phyloP scores from a whole-genome alignment of 495 filamentous ascomycete species.

The Lepidopterella palustris region DNA sequence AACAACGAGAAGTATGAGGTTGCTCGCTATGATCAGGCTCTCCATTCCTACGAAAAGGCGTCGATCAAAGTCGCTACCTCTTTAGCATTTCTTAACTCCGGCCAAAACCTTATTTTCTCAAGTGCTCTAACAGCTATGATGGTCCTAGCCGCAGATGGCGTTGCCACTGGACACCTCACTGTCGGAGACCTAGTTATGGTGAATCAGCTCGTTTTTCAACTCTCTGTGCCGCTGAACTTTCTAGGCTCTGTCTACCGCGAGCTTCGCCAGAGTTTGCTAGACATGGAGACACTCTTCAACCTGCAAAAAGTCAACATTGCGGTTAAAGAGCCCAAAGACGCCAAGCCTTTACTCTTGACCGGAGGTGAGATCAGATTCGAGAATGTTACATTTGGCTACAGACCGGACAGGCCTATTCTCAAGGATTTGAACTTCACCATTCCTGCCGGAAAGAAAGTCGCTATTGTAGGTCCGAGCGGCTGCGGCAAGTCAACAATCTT shows the following conservation, averaged over 20 bases:
- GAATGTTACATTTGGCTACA: slow-evolving; percentile 92
- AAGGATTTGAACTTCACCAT: slow-evolving; percentile 80
- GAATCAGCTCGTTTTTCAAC: slow-evolving; percentile 97
- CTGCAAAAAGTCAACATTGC: slow-evolving; percentile 95
- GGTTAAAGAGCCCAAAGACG: slow-evolving; percentile 67
- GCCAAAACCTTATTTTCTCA: slow-evolving; percentile 98
- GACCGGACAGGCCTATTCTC: slow-evolving; percentile 78
- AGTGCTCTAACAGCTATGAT: slow-evolving; percentile 95
- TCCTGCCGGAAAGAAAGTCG: slow-evolving; percentile 90
- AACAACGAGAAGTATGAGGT: slow-evolving; percentile 97
- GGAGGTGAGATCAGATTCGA: slow-evolving; percentile 90
- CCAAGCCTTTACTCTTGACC: slow-evolving; percentile 61
- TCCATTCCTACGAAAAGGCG: slow-evolving; percentile 81
- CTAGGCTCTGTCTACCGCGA: slow-evolving; percentile 93
- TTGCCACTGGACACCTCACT: slow-evolving; percentile 70
- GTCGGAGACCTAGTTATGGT: slow-evolving; percentile 98
- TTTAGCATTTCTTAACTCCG: slow-evolving; percentile 86
- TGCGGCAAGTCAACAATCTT: slow-evolving; percentile 95
- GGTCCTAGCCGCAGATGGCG: slow-evolving; percentile 86
- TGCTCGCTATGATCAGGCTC: slow-evolving; percentile 77
- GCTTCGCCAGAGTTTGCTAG: slow-evolving; percentile 83
- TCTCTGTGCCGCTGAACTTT: slow-evolving; percentile 94
- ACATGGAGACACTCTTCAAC: slow-evolving; percentile 99
- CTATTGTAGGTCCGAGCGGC: slow-evolving; percentile 89
- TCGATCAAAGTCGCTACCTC: slow-evolving; percentile 96